Evolutionary conservation across 768 basidiomycete species (phyloP).

Genomic region (Suillus lakei): DNA sequence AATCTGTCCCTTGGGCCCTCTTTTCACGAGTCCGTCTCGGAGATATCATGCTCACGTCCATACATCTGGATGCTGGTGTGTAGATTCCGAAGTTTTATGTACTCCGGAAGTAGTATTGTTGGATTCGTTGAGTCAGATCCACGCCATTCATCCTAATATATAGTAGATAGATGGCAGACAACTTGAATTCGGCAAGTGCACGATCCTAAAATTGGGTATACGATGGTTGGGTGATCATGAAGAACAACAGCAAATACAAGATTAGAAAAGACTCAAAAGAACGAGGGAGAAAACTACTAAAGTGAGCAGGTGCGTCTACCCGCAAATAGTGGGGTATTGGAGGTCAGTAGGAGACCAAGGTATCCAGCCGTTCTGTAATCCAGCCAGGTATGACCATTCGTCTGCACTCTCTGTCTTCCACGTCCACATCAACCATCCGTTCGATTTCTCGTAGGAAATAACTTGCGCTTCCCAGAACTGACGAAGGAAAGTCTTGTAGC

Average conservation of each 20-base stretch:
- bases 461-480: conserved; percentile 88
- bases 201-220: neutral
- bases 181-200: neutral
- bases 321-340: conserved; percentile 67
- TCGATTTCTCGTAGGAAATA: conserved; percentile 68
- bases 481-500: conserved; percentile 82
- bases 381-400: conserved; percentile 91
- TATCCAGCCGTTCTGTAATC: conserved; percentile 84
- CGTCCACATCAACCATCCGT: conserved; percentile 82
- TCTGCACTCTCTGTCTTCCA: conserved; percentile 86
- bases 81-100: conserved; percentile 35
- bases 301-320: conserved; percentile 21
- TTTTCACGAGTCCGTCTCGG: conserved; percentile 17
- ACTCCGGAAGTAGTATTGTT: conserved; percentile 7
- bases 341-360: conserved; percentile 59
- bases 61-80: conserved; percentile 27
- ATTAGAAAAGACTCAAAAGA: neutral
- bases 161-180: too few species aligned
- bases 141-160: too few species aligned
- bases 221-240: neutral
- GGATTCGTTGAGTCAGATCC: neutral
- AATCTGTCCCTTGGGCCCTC: conserved; percentile 20
- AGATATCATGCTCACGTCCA: conserved; percentile 25
- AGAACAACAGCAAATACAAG: neutral
- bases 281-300: too few species aligned